phyloP scores from a whole-genome alignment of 1,284 basidiomycete species.

The Tylopilus sp. region DNA sequence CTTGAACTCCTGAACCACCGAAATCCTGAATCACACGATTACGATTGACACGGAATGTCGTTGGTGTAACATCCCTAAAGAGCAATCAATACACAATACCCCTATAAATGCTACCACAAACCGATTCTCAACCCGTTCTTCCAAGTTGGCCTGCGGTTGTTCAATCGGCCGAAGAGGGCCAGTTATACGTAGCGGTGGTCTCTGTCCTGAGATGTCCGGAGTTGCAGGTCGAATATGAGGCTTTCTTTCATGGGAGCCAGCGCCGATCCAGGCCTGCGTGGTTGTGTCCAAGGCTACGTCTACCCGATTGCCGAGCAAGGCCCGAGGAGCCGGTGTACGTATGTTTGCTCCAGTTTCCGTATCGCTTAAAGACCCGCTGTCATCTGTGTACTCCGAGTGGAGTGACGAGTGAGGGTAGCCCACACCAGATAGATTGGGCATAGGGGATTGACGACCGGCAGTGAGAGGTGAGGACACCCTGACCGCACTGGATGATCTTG shows the following conservation, averaged over 20 bases:
- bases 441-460: constrained; percentile 1
- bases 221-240: constrained; percentile 5
- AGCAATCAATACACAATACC: constrained; percentile 4
- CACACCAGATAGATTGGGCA: not conserved
- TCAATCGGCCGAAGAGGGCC: not conserved
- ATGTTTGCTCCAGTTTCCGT: not conserved
- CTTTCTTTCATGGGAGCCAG: constrained; percentile 14
- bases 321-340: not conserved
- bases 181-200: not conserved
- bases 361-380: not conserved
- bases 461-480: constrained; percentile 18
- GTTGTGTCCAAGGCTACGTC: not conserved
- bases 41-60: not conserved
- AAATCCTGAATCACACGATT: not conserved
- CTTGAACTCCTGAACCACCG: not conserved
- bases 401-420: not conserved
- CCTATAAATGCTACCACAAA: constrained; percentile 10
- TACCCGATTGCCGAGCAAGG: not conserved
- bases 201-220: not conserved
- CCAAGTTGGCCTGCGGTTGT: not conserved
- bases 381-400: not conserved
- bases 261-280: not conserved
- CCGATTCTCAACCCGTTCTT: constrained; percentile 4
- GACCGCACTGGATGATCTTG: not conserved
- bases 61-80: constrained; percentile 5